phyloP scores from a whole-genome alignment of 1,284 basidiomycete species.

The Tetrapyrgos nigripes region DNA sequence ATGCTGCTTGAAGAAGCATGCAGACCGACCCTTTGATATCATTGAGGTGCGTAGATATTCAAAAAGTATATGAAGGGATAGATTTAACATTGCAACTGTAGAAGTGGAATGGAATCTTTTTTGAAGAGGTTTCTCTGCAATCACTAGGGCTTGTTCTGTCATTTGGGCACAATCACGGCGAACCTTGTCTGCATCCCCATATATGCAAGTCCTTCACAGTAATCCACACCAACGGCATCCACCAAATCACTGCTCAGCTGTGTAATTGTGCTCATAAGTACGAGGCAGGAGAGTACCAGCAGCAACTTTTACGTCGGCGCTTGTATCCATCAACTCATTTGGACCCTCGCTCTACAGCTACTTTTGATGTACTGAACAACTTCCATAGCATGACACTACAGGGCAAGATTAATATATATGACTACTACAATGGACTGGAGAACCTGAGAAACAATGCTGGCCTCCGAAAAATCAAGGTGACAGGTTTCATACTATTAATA shows the following conservation, averaged over 20 bases:
- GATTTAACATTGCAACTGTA: background rate
- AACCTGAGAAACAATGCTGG: conserved; percentile 12
- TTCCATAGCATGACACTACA: conserved; percentile 11
- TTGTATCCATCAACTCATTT: background rate
- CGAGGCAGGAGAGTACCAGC: background rate
- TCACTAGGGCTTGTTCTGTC: background rate
- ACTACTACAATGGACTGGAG: conserved; percentile 12
- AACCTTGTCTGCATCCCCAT: background rate
- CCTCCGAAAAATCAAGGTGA: background rate
- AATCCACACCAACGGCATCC: conserved; percentile 7
- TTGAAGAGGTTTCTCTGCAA: background rate
- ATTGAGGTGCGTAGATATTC: background rate
- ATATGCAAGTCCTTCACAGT: background rate
- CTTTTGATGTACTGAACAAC: background rate
- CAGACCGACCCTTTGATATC: background rate
- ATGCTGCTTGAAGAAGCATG: background rate
- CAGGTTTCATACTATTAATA: background rate
- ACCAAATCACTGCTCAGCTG: background rate
- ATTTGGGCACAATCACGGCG: background rate
- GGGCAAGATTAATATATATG: conserved; percentile 7
- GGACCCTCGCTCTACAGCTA: background rate
- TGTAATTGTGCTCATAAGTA: conserved; percentile 3
- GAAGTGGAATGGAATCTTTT: conserved; percentile 3
- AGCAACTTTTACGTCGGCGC: background rate
- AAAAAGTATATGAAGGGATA: no score